Conservation (phyloP, 1,284 basidiomycete genomes). For the Leccinum angustisporum region DNA sequence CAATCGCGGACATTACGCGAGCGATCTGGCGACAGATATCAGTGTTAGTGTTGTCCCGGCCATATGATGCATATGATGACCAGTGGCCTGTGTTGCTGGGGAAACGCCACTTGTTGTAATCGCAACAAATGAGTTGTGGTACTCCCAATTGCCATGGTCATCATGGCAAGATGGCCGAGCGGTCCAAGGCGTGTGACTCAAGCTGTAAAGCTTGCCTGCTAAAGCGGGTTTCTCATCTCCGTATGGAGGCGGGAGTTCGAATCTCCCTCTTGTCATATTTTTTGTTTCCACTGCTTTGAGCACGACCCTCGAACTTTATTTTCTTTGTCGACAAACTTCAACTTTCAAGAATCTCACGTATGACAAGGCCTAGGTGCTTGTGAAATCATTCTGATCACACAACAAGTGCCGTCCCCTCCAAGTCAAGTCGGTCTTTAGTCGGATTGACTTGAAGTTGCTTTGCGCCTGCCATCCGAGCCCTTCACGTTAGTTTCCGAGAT, state of each 20-base stretch:
- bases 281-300: background rate
- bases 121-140: background rate
- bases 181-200: constrained; percentile 35
- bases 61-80: background rate
- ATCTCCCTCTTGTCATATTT: constrained; percentile 32
- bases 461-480: constrained; percentile 8
- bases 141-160: background rate
- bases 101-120: background rate
- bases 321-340: background rate
- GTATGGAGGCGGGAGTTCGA: constrained; percentile 35
- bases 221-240: constrained; percentile 16
- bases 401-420: constrained; percentile 38
- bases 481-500: constrained; percentile 26
- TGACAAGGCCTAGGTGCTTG: background rate
- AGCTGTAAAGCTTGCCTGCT: constrained; percentile 26
- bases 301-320: background rate
- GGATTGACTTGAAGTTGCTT: background rate
- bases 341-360: background rate
- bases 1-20: too few species aligned
- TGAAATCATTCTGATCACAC: constrained; percentile 37
- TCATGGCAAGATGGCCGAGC: constrained; percentile 33
- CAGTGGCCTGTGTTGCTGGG: background rate
- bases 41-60: background rate
- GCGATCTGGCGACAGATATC: background rate
- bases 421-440: background rate